These are phyloP conservation scores for Sarocladium brachiariae DNA, from an alignment of 2,329 filamentous ascomycete species.

Conservation along the genomic window DNA sequence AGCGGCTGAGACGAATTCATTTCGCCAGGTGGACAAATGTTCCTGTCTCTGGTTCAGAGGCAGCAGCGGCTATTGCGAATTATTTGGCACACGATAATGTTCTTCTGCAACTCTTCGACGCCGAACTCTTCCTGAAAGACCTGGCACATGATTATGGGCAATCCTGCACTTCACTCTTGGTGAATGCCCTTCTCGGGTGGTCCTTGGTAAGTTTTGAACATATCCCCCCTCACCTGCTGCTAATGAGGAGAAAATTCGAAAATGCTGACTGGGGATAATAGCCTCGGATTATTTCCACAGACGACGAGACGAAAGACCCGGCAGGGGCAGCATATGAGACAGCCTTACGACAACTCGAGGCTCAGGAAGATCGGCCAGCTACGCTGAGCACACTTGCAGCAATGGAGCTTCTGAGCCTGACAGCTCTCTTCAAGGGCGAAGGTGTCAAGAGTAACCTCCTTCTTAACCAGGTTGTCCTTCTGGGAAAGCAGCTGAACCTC, in stretches of 20 bases:
- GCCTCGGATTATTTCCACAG: neutral
- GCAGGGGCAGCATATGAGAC: neutral
- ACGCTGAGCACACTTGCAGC: constrained; percentile 4
- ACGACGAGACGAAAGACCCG: neutral
- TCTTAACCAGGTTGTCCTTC: constrained; percentile 3
- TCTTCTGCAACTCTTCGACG: constrained; percentile 29
- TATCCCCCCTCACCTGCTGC: constrained; percentile 14
- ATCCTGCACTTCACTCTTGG: constrained; percentile 28
- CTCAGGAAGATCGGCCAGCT: neutral
- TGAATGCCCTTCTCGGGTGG: constrained; percentile 28
- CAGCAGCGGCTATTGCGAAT: constrained; percentile 20
- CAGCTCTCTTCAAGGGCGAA: constrained; percentile 7
- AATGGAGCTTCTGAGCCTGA: constrained; percentile 12
- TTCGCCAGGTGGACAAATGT: constrained; percentile 11
- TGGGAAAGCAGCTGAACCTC: constrained; percentile 10
- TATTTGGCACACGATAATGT: constrained; percentile 31
- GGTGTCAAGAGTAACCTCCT: constrained; percentile 7
- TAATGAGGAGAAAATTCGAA: too few relatives aligned
- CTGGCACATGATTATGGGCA: constrained; percentile 17
- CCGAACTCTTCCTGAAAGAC: constrained; percentile 26
- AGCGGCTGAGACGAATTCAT: neutral
- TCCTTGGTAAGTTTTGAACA: constrained; percentile 22
- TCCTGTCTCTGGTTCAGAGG: constrained; percentile 2
- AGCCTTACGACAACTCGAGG: neutral
- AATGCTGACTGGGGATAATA: neutral